Percentiles rank a stretch among this genome's conserved stretches.
These are phyloP conservation scores for Gastrolobium bilobum DNA, from an alignment of 306 rosid species.

Conservation along the genomic window DNA sequence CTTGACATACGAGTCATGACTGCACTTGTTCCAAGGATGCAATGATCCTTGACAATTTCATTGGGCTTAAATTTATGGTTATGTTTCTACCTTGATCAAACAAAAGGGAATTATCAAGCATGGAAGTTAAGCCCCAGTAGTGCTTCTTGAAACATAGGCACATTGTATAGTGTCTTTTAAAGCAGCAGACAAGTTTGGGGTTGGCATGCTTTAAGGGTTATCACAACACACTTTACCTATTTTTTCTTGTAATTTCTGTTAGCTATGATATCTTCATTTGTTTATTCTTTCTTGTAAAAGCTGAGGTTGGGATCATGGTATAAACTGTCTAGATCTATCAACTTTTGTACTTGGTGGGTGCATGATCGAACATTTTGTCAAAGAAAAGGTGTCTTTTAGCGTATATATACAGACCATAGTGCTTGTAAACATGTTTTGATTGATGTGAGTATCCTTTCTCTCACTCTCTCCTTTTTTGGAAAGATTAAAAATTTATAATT, in stretches of 20 bases:
- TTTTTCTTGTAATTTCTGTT: slow-evolving; percentile 41
- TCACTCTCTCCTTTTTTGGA: too few relatives aligned
- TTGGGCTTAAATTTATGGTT: not conserved
- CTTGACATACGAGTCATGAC: too few relatives aligned
- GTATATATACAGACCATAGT: slow-evolving; percentile 42
- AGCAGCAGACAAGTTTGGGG: slow-evolving; percentile 42
- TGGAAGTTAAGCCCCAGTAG: slow-evolving; percentile 47
- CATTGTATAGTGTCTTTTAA: slow-evolving; percentile 43
- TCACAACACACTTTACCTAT: slow-evolving; percentile 1
- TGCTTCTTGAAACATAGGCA: slow-evolving; percentile 43
- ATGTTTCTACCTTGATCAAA: slow-evolving; percentile 29
- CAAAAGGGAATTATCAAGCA: slow-evolving; percentile 51
- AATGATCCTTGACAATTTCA: slow-evolving; percentile 3
- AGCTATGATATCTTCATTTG: slow-evolving; percentile 54
- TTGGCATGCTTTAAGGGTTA: slow-evolving; percentile 42
- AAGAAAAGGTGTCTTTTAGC: slow-evolving; percentile 34
- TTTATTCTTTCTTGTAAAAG: slow-evolving; percentile 58
- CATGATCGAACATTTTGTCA: slow-evolving; percentile 40
- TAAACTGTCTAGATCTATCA: slow-evolving; percentile 47
- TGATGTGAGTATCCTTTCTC: not conserved
- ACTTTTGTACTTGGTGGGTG: slow-evolving; percentile 48
- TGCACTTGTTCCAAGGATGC: not conserved
- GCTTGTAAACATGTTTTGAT: slow-evolving; percentile 43
- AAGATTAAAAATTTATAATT: too few relatives aligned
- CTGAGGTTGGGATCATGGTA: slow-evolving; percentile 49